Evolutionary conservation across 495 filamentous ascomycete species (phyloP).

Genomic region (Aspergillus panamensis): DNA sequence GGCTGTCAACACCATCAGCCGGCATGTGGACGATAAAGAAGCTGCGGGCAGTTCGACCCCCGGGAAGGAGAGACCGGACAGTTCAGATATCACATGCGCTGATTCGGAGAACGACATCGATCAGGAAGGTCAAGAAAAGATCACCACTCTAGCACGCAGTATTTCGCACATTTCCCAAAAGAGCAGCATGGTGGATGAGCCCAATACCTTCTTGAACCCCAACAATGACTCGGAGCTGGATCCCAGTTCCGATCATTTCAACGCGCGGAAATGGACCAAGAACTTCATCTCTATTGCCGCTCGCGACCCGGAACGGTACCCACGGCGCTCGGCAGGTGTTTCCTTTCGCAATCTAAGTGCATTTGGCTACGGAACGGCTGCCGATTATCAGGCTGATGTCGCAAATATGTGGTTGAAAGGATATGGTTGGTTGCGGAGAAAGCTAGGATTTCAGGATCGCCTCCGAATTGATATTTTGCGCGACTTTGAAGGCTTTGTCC

Average conservation of each 20-base stretch:
- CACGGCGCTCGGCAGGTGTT: conserved; percentile 41
- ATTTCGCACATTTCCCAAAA: conserved; percentile 41
- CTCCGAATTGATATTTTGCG: conserved; percentile 68
- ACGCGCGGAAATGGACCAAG: conserved; percentile 46
- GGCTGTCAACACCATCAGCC: conserved; percentile 10
- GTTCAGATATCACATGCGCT: conserved; percentile 18
- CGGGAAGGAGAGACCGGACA: conserved; percentile 14
- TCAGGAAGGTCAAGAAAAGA: conserved; percentile 29
- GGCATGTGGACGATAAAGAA: conserved; percentile 5
- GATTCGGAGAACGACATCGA: conserved; percentile 27
- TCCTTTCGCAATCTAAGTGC: conserved; percentile 62
- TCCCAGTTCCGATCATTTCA: conserved; percentile 41
- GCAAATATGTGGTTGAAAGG: conserved; percentile 60
- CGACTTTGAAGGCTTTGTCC: conserved; percentile 74
- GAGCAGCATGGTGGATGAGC: conserved; percentile 24
- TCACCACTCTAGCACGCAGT: conserved; percentile 39
- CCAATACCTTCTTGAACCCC: conserved; percentile 44
- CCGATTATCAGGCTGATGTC: conserved; percentile 74
- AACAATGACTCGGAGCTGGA: conserved; percentile 41
- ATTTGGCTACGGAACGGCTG: conserved; percentile 67
- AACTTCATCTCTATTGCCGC: conserved; percentile 39
- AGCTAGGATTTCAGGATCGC: conserved; percentile 50
- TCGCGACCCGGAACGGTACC: conserved; percentile 43
- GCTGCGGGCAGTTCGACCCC: conserved; percentile 1
- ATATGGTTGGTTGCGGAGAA: conserved; percentile 41